These are phyloP conservation scores for Diaporthe australafricana DNA, from an alignment of 2,329 filamentous ascomycete genomes.

Conservation along the genomic window DNA sequence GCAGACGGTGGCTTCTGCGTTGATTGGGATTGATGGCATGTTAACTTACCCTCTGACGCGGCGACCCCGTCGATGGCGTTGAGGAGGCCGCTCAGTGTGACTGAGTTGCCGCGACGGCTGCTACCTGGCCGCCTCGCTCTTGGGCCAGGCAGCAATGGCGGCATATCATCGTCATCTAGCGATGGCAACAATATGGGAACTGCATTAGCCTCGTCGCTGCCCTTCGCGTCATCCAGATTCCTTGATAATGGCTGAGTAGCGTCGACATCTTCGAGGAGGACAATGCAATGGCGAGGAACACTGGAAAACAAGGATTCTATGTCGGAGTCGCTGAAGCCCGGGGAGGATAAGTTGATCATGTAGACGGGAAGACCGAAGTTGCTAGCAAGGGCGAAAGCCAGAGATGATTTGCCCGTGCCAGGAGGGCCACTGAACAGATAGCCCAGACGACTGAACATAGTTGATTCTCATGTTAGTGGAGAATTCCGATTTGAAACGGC, in stretches of 20 bases:
- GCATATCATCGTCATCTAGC: not conserved
- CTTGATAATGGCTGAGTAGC: conserved; percentile 31
- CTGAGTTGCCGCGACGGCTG: conserved; percentile 12
- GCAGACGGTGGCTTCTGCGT: no score
- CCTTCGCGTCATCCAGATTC: not conserved
- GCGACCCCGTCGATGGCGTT: conserved; percentile 35
- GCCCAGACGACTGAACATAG: conserved; percentile 29
- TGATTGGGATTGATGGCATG: not conserved
- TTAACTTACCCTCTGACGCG: conserved; percentile 33
- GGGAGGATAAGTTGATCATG: conserved; percentile 34
- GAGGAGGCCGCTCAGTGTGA: conserved; percentile 34
- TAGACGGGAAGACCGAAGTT: conserved; percentile 33
- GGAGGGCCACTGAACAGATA: conserved; percentile 36
- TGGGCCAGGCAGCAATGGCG: not conserved
- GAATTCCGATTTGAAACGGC: not conserved
- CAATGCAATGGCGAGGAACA: conserved; percentile 30
- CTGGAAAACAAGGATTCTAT: conserved; percentile 28
- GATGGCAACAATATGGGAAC: no score
- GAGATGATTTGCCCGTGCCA: conserved; percentile 33
- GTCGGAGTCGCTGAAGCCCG: conserved; percentile 19
- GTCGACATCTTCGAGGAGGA: conserved; percentile 35
- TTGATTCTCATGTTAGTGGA: not conserved
- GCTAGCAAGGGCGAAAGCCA: conserved; percentile 34
- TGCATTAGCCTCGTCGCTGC: not conserved
- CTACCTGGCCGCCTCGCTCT: not conserved